A percentile compares a stretch with the other conserved stretches of the same genome.
Conservation (phyloP, 345 rosid species). For the Euphorbia pulcherrima region DNA sequence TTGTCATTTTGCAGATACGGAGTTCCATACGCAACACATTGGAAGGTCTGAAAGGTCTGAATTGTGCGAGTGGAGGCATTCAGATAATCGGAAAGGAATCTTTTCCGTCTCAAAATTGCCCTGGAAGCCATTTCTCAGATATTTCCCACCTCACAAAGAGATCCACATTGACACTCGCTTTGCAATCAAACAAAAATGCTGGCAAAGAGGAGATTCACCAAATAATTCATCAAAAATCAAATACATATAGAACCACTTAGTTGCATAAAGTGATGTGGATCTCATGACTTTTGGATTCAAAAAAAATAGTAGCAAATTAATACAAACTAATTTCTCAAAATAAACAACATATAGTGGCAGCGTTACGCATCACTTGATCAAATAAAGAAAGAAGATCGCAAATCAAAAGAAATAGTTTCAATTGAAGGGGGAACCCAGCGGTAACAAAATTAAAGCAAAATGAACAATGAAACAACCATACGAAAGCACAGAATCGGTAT, state of each 20-base stretch:
- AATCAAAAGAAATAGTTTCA: neutral
- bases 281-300: too few relatives aligned
- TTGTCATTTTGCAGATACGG: constrained; percentile 26
- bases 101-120: constrained; percentile 59
- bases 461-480: neutral
- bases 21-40: constrained; percentile 29
- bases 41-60: constrained; percentile 45
- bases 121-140: constrained; percentile 59
- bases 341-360: neutral
- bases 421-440: neutral
- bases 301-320: too few relatives aligned
- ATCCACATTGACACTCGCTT: constrained; percentile 24
- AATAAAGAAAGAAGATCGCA: neutral
- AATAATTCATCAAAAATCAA: neutral
- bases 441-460: neutral
- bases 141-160: constrained; percentile 17
- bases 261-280: too few relatives aligned
- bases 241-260: neutral
- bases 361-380: neutral
- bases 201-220: constrained; percentile 12
- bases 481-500: neutral
- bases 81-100: constrained; percentile 42
- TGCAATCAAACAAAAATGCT: constrained; percentile 21
- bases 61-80: constrained; percentile 32
- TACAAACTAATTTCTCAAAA: neutral